Base-by-base conservation (phyloP, 192 early-diverging fungal species). In the Allomyces arbusculus region DNA sequence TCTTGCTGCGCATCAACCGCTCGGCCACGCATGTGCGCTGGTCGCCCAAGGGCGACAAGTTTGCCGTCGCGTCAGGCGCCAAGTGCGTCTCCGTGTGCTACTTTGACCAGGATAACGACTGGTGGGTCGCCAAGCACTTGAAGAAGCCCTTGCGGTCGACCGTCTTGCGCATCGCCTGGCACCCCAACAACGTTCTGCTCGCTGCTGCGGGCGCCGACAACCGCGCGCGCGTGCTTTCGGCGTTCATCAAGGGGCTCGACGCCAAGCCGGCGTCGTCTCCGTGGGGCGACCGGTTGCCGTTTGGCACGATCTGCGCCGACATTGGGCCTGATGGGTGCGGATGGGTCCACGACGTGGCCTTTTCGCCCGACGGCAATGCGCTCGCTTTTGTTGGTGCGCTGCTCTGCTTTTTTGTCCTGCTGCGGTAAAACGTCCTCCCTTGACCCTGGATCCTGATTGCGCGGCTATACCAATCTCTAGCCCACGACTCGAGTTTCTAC, bases 31-130 rank as follows among this genome's bases (percentile, higher is more conserved):
- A 80, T 76, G 92, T 89, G 9, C 79, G 83, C 64, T 99, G 95
- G 95, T 90, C 87, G 23, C 95, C 95, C 26, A 79, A 77, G 62
- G 94, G 95, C 77, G 84, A 94, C 80, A 99, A 99, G 82, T 99
- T 99, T 84, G 95, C 95, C 1, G 94, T 94, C 4, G 94, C 88
- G 26, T 91, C 88, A 45, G 95, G 95, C 62, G 85, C 94, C 64
- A 84, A 90, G 43, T 84, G 86, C 71, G 91, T 99, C 67, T 82
- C 91, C 0, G 80, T 99, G 65, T 94, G 94, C 72, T 95, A 95
- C 72, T 97, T 91, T 79, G 94, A 92, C 69, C 85, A 89, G 71
- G 92, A 90, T 67, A 89, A 92, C 72, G 86, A 99, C 73, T 99
- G 91, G 94, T 97, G 91, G 94, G 85, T 84, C 62, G 82, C 86